Evolutionary conservation across 1,284 basidiomycete species (phyloP), one percentile per base, ranked within the genome.

Genomic region (Cryptococcus depauperatus): DNA sequence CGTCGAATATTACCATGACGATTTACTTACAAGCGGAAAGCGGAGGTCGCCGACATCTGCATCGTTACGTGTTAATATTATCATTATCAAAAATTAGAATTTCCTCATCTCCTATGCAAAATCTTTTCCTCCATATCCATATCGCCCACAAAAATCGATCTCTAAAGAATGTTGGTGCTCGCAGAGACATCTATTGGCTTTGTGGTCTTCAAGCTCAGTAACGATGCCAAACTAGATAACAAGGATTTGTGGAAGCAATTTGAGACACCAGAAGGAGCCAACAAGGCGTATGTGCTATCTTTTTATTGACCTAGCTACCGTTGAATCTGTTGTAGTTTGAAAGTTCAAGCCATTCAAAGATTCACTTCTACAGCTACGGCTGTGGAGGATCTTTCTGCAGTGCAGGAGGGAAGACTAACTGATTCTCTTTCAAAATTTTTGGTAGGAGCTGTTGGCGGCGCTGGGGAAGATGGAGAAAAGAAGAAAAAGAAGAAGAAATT

Each of bases 381-480:
- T n/a, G 93, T 98, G n/a, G 92, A 97, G 73, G 93, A 97, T 68
- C 83, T 97, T 59, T 87, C 89, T 26, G 83, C 92, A 11, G 74
- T 97, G 38, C 89, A 93, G 67, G 84, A 85, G 44, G 91, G 92
- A 54, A 92, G 95, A 74, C 71, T 97, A 41, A 87, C 87, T 44
- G 95, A 95, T 71, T 82, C 83, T 5, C 75, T 97, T 57, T 93
- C 93, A 74, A 83, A 93, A 66, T 97, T 97, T 76, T 73, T 98
- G 59, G 83, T 83, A 25, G 84, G 91, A 35, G 83, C 93, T 60
- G 80, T 95, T 38, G 76, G 86, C 33, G 83, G 61, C 23, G 48
- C 51, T 14, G n/a, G n/a, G n/a, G 37, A 25, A 6, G 57, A 46
- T 14, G 61, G 52, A 16, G 61, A 59, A 29, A 68, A 69, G 54